Evolutionary conservation across 2,329 filamentous ascomycete species (phyloP), one percentile per base, ranked within the genome.

Genomic region (Pestalotiopsis sp.): DNA sequence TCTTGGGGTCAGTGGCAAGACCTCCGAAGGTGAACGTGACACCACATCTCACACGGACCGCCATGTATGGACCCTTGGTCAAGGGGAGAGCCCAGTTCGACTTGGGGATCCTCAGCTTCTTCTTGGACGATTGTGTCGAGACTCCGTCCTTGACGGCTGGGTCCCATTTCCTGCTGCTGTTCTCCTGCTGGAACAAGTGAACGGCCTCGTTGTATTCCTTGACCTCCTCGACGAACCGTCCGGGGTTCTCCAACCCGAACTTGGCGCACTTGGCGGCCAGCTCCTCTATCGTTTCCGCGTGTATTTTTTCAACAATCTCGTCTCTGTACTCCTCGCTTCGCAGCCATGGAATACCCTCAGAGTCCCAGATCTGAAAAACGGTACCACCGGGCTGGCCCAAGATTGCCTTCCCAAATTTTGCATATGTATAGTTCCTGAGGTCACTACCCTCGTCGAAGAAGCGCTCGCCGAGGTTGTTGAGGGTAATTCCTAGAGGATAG

Each of bases 21-120:
- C 90, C 90, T 1, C 90, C 90, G 78, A 92, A 92, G 0, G 90
- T 92, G 72, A 92, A 92, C 0, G 90, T 92, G 17, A 92, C 85
- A 1, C 91, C 90, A 60, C 88, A 89, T 4, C 86, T 87, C 2
- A 92, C 89, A 71, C 88, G 87, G 60, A 92, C 86, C 1, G 90
- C 90, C 27, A 90, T 77, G 73, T 89, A 92, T 0, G 90, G 90
- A 0, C 81, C 80, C 70, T 86, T 76, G 49, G 85, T 82, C 7
- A 92, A 72, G 0, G 90, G 84, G 5, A 89, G 72, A 0, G 90
- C 90, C 90, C 90, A 92, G 71, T 92, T 92, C 0, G 88, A 86
- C 79, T 92, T 93, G 0, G 85, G 80, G 9, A 90, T 75, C 0
- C 75, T 63, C 9, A 92, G 77, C 0, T 76, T 72, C 11, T 71